Percentiles rank a stretch among this genome's conserved stretches.
phyloP scores from a whole-genome alignment of 495 filamentous ascomycete species.

The Parathielavia hyrcaniae region DNA sequence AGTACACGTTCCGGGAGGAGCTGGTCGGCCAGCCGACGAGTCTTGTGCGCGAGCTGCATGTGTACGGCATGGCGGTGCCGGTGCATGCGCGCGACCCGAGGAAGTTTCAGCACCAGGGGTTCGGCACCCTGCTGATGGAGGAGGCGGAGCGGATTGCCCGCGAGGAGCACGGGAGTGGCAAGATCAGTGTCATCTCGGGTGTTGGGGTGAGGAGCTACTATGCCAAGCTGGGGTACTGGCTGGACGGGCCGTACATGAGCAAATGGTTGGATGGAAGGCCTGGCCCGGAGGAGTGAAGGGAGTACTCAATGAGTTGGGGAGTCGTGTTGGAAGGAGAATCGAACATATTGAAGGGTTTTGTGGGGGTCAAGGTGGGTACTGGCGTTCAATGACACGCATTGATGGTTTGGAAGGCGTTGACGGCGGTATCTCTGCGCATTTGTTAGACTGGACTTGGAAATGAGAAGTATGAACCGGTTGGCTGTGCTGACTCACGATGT shows the following conservation, averaged over 20 bases:
- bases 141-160: conserved; percentile 92
- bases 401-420: background rate
- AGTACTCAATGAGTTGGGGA: background rate
- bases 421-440: background rate
- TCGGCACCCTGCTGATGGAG: conserved; percentile 94
- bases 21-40: conserved; percentile 80
- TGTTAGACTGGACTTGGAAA: background rate
- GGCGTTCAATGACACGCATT: conserved; percentile 1
- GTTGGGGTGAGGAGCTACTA: conserved; percentile 95
- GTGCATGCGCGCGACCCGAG: conserved; percentile 86
- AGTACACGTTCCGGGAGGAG: conserved; percentile 86
- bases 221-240: conserved; percentile 78
- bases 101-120: conserved; percentile 98
- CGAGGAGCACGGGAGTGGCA: conserved; percentile 84
- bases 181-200: conserved; percentile 93
- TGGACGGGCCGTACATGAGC: conserved; percentile 89
- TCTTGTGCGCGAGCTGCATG: conserved; percentile 88
- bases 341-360: background rate
- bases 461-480: background rate
- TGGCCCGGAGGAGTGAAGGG: conserved; percentile 23
- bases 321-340: too few relatives aligned
- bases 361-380: background rate
- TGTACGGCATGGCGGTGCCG: conserved; percentile 92
- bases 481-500: too few relatives aligned
- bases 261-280: conserved; percentile 54